Base-by-base conservation (phyloP, 352 stramenopile species). In the Phytophthora pluvialis region DNA sequence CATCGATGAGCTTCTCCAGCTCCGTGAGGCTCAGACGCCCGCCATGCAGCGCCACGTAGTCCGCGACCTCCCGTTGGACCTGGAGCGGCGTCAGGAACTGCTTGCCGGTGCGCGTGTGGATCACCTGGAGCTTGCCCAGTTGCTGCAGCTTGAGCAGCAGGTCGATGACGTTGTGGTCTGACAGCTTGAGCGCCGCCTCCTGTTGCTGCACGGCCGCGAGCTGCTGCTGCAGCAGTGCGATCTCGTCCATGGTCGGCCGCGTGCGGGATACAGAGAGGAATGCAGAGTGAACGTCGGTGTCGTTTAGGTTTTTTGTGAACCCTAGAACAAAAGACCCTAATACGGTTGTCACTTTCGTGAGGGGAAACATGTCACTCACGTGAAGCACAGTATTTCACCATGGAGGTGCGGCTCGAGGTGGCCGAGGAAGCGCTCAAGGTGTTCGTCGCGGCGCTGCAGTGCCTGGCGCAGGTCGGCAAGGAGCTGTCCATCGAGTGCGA, bases 81-180 rank as follows among this genome's bases (percentile, higher is more conserved):
- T 92, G 86, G 42, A 54, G 28, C 5, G 83, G 82, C 51, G 88
- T 96, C 55, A 96, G 65, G 50, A 94, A 84, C 64, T 93, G 78
- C 67, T 92, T 94, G 43, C 82, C 87, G 44, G 84, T 83, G 68
- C 86, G 77, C 65, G 86, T 93, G 77, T 90, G 86, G 54, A 93
- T 75, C 50, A 95, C 72, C 51, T 91, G 77, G 50, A 95, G 72
- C 73, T 91, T 91, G 38, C 80, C 73, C 18, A 91, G 67, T 60
- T 83, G 70, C 71, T 93, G 81, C 16, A 95, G 70, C 75, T 93
- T 93, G 16, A 77, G 68, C 43, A 95, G 70, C 38, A 95, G 64
- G 50, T 95, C 87, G 55, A 95, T 78, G 12, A 93, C 70, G 57
- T 95, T 92, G 75, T 91, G 83, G 69, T 93, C 81, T 60, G 84